phyloP scores from a whole-genome alignment of 2,329 filamentous ascomycete genomes.

The Cercospora sp. region DNA sequence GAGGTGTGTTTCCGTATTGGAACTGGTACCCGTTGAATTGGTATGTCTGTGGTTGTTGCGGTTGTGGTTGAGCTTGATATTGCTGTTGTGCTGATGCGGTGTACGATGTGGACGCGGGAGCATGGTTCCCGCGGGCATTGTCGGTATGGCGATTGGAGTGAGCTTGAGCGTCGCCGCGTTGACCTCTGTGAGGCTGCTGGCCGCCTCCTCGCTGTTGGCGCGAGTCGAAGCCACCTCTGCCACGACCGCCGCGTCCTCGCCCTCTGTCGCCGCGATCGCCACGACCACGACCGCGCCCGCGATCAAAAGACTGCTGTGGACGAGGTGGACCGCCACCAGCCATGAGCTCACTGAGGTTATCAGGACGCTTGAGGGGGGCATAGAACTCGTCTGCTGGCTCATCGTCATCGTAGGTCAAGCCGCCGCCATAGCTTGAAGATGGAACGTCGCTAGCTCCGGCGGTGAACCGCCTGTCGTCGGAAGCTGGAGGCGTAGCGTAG shows the following conservation, averaged over 20 bases:
- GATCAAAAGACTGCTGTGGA: slow-evolving; percentile 38
- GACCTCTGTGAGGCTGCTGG: slow-evolving; percentile 5
- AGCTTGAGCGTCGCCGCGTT: slow-evolving; percentile 29
- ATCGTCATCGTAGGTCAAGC: slow-evolving; percentile 44
- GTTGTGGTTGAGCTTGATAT: slow-evolving; percentile 17
- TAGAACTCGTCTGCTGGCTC: slow-evolving; percentile 49
- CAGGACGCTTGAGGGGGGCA: slow-evolving; percentile 49
- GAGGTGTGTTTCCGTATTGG: slow-evolving; percentile 28
- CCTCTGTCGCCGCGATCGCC: slow-evolving; percentile 31
- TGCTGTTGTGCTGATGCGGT: slow-evolving; percentile 10
- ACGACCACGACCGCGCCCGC: slow-evolving; percentile 37
- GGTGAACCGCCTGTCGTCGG: slow-evolving; percentile 16
- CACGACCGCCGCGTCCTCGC: slow-evolving; percentile 18
- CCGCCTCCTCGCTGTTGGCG: slow-evolving; percentile 19
- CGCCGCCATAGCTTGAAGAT: slow-evolving; percentile 30
- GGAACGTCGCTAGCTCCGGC: slow-evolving; percentile 28
- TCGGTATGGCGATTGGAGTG: slow-evolving; percentile 32
- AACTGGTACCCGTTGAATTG: slow-evolving; percentile 65
- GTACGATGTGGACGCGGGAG: slow-evolving; percentile 3
- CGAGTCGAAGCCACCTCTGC: slow-evolving; percentile 17
- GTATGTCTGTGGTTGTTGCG: slow-evolving; percentile 66
- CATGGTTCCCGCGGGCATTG: slow-evolving; percentile 21
- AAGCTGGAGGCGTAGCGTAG: slow-evolving; percentile 21
- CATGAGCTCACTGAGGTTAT: slow-evolving; percentile 40
- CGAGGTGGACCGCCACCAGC: slow-evolving; percentile 36